Percentiles rank a stretch among this genome's conserved stretches.
Evolutionary conservation across 345 rosid genomes (phyloP).

Genomic region (Acer yangbiense): DNA sequence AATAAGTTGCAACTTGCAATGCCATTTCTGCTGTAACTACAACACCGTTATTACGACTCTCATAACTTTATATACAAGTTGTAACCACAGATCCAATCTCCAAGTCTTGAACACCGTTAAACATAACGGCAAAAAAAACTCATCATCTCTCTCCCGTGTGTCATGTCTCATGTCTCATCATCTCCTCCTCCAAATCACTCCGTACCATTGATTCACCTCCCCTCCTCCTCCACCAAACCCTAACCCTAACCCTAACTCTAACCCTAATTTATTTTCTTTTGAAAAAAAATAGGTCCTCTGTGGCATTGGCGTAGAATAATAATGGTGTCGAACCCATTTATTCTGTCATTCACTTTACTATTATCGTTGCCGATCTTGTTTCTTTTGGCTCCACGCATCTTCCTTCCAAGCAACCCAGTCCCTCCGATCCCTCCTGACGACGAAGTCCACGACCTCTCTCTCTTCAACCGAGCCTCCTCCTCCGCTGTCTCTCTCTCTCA

Average conservation of each 20-base stretch:
- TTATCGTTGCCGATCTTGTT: conserved; percentile 51
- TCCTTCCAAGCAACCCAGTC: conserved; percentile 35
- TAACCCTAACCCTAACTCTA: conserved; percentile 2
- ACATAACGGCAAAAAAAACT: too few relatives aligned
- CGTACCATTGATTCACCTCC: too few relatives aligned
- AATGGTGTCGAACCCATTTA: conserved; percentile 58
- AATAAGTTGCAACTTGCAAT: too few relatives aligned
- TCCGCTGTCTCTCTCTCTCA: conserved; percentile 56
- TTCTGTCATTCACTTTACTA: conserved; percentile 52
- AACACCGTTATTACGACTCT: too few relatives aligned
- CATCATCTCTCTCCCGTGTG: too few relatives aligned
- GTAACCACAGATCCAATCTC: too few relatives aligned
- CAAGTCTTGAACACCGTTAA: too few relatives aligned
- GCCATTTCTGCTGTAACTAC: too few relatives aligned
- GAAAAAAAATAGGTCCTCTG: background rate
- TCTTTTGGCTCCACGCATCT: conserved; percentile 48
- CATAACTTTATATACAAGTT: too few relatives aligned
- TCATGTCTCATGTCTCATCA: background rate
- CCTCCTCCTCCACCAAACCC: conserved; percentile 1
- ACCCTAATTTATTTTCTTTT: background rate
- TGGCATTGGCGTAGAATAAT: background rate
- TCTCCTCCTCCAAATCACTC: background rate
- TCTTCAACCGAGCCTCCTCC: conserved; percentile 61
- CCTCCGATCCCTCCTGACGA: conserved; percentile 69
- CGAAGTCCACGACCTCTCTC: conserved; percentile 69